Conservation (phyloP, 148 eudicot genomes). For the Amaranthus palmeri region DNA sequence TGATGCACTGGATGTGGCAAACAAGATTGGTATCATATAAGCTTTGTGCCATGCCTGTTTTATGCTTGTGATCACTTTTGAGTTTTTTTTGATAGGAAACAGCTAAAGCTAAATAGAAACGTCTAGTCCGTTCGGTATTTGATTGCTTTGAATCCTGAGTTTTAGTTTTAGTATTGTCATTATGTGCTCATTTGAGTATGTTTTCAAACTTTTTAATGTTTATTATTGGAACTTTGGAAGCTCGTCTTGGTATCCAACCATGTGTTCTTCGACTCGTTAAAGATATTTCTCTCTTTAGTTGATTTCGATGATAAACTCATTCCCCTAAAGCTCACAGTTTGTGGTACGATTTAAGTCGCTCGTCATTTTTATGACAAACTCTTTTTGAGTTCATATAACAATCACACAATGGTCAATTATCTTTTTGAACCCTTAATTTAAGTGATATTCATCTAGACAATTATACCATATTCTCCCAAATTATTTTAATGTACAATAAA, state of each 20-base stretch:
- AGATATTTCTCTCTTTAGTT: too few species aligned
- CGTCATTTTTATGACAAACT: too few species aligned
- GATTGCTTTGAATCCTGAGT: not conserved
- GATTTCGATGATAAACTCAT: too few species aligned
- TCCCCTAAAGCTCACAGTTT: too few species aligned
- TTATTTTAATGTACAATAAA: too few species aligned
- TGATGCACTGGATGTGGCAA: conserved; percentile 75
- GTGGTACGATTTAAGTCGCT: too few species aligned
- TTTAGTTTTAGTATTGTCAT: not conserved
- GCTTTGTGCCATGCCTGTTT: conserved; percentile 1
- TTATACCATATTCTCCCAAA: too few species aligned
- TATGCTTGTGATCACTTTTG: not conserved
- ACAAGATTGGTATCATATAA: conserved; percentile 76
- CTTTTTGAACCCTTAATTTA: too few species aligned
- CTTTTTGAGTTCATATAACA: too few species aligned
- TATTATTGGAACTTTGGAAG: not conserved
- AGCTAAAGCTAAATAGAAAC: not conserved
- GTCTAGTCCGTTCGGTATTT: not conserved
- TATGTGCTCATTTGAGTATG: not conserved
- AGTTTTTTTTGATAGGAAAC: conserved; percentile 18
- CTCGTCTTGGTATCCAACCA: not conserved
- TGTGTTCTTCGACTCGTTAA: not conserved
- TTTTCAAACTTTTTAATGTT: not conserved
- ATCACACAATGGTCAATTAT: too few species aligned
- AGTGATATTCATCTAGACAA: too few species aligned